A percentile compares a stretch with the other conserved stretches of the same genome.
These are phyloP conservation scores for Heterobasidion irregulare DNA, from an alignment of 1,284 basidiomycete species.

Conservation along the genomic window DNA sequence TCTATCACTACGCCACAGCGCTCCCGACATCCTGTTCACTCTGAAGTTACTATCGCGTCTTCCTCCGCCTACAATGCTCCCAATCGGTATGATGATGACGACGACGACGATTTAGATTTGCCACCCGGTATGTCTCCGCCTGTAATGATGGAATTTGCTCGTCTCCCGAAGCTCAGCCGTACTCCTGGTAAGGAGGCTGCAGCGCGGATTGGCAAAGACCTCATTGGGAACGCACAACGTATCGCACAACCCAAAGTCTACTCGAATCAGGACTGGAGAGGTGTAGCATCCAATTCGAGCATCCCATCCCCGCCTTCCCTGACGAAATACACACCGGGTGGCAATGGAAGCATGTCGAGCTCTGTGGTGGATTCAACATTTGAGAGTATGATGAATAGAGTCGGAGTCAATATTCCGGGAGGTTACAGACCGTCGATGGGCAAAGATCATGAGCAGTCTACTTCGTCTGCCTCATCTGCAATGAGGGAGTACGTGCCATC, in stretches of 20 bases:
- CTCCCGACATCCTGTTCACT: constrained; percentile 13
- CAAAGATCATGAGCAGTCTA: too few relatives aligned
- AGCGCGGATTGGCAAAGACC: constrained; percentile 51
- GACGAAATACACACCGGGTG: constrained; percentile 36
- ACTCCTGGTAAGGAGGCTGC: constrained; percentile 61
- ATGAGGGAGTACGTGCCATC: too few relatives aligned
- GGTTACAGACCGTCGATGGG: too few relatives aligned
- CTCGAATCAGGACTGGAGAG: neutral
- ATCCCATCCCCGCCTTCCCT: constrained; percentile 37
- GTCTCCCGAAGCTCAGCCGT: constrained; percentile 48
- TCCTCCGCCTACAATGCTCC: constrained; percentile 14
- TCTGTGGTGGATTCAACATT: constrained; percentile 29
- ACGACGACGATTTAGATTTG: constrained; percentile 39
- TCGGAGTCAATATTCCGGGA: constrained; percentile 25
- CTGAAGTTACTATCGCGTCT: neutral
- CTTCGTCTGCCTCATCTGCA: too few relatives aligned
- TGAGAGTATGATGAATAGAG: constrained; percentile 44
- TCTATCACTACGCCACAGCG: constrained; percentile 33
- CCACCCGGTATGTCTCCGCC: constrained; percentile 78
- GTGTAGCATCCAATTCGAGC: neutral
- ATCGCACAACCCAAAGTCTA: neutral
- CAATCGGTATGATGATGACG: constrained; percentile 6
- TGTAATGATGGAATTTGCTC: constrained; percentile 74
- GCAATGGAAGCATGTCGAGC: constrained; percentile 4
- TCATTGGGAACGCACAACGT: constrained; percentile 41